Evolutionary conservation across 2,329 filamentous ascomycete species (phyloP), one percentile per base, ranked within the genome.

Genomic region (Aspergillus pseudoglaucus): DNA sequence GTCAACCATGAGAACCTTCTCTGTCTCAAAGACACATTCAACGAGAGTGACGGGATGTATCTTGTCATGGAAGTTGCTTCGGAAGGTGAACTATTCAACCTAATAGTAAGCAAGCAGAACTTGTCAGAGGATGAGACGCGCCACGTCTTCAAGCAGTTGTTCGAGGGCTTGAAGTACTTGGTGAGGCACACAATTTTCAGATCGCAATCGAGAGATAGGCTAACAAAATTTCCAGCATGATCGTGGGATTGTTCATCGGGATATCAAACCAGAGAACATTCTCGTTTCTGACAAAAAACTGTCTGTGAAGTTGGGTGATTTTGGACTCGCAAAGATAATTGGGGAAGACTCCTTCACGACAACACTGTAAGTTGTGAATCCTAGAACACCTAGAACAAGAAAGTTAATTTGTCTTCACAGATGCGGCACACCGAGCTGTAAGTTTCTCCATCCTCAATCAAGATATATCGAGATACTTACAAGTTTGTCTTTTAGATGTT

Each of bases 181-280:
- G 91, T 96, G 77, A 70, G 83, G 3, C 30, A n/a, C 27, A n/a
- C 15, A 35, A 44, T n/a, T 12, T 18, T 35, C 32, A 8, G 14
- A 9, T 33, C 17, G 18, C 2, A 33, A 8, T 22, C 37, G 9
- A 17, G n/a, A 30, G 23, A 27, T 15, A 12, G 7, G 15, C 25
- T 35, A 33, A 44, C 53, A 59, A 33, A 3, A 20, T 6, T 23
- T 44, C 12, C 25, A 96, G 91, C 93, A 98, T 65, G 93, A 97
- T 52, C 87, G 93, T 53, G 94, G 93, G 60, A 95, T 98, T 66
- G 90, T 97, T 4, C 93, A 98, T 67, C 86, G 93, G 49, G 93
- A 98, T 60, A 96, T 98, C 71, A 97, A 96, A 69, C 91, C 90
- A 0, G 91, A 97, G 65, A 97, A 97, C 61, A 97, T 98, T 30